Percentiles rank a stretch among this genome's conserved stretches.
These are phyloP conservation scores for Syncephalastrum monosporum DNA, from an alignment of 371 early-diverging fungal genomes.

Conservation along the genomic window DNA sequence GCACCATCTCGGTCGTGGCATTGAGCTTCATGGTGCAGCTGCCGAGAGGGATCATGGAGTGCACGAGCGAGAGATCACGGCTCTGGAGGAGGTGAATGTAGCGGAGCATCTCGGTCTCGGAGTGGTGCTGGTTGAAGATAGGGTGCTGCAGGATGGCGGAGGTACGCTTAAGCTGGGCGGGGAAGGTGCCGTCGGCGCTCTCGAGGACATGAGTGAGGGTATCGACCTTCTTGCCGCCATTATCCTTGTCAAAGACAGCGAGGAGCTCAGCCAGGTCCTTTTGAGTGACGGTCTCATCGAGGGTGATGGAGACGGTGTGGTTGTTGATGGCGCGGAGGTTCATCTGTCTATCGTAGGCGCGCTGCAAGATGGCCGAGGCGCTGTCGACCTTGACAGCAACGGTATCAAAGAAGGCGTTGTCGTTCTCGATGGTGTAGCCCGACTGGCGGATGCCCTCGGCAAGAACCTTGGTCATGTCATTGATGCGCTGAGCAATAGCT, in stretches of 20 bases:
- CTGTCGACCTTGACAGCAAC: constrained; percentile 75
- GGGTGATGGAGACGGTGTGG: constrained; percentile 75
- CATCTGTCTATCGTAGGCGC: constrained; percentile 77
- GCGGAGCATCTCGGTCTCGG: constrained; percentile 98
- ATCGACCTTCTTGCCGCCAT: constrained; percentile 39
- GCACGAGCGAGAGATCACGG: constrained; percentile 93
- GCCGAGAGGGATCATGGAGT: constrained; percentile 98
- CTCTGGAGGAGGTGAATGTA: constrained; percentile 91
- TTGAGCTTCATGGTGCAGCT: constrained; percentile 99
- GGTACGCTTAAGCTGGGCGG: constrained; percentile 70
- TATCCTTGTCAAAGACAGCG: constrained; percentile 63
- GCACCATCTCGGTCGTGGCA: constrained; percentile 97
- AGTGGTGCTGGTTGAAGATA: constrained; percentile 93
- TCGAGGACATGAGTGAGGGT: constrained; percentile 43
- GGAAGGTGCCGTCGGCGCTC: constrained; percentile 49
- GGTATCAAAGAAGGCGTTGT: constrained; percentile 89
- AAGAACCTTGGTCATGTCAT: constrained; percentile 80
- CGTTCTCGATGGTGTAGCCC: constrained; percentile 76
- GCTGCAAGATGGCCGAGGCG: constrained; percentile 61
- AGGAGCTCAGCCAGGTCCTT: constrained; percentile 78
- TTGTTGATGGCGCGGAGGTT: constrained; percentile 84
- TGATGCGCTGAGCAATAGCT: constrained; percentile 89
- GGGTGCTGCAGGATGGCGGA: constrained; percentile 80
- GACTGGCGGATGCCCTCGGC: constrained; percentile 71
- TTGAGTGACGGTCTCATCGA: constrained; percentile 89